Conservation (phyloP, 495 filamentous ascomycete genomes). For the Aspergillus nidulans region DNA sequence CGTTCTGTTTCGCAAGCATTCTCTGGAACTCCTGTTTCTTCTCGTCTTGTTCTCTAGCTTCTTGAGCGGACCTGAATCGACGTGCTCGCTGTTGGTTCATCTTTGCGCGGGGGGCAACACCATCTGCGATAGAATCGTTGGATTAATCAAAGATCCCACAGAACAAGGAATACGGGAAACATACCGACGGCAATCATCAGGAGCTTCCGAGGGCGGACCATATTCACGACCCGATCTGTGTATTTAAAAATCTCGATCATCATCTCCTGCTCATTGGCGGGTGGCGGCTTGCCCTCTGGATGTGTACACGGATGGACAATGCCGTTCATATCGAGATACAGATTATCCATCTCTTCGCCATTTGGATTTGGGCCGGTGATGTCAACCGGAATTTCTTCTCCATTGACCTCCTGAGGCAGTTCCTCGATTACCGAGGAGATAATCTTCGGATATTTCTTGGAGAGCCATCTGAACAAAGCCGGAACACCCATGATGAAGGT, state of each 20-base stretch:
- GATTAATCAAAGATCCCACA: neutral
- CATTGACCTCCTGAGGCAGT: conserved; percentile 69
- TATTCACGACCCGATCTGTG: conserved; percentile 95
- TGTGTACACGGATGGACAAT: conserved; percentile 99
- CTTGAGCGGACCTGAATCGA: conserved; percentile 87
- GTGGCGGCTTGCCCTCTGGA: conserved; percentile 87
- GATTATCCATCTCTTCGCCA: conserved; percentile 94
- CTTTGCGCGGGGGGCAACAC: conserved; percentile 89
- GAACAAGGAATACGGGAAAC: conserved; percentile 25
- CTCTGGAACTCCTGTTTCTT: conserved; percentile 84
- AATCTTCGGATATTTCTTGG: conserved; percentile 94
- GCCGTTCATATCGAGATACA: conserved; percentile 99
- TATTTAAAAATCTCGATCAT: conserved; percentile 97
- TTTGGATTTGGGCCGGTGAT: conserved; percentile 85
- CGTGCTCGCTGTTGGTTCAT: conserved; percentile 96
- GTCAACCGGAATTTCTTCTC: conserved; percentile 77
- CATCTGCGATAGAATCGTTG: conserved; percentile 52
- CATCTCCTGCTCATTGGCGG: conserved; percentile 96
- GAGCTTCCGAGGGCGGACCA: conserved; percentile 92
- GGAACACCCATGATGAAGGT: conserved; percentile 81
- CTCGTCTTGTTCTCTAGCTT: conserved; percentile 89
- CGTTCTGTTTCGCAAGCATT: conserved; percentile 66
- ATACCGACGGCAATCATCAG: conserved; percentile 96
- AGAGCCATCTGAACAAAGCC: conserved; percentile 89
- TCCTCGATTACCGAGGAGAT: conserved; percentile 88